phyloP scores from a whole-genome alignment of 2,329 filamentous ascomycete species.

The Hymenoscyphus salicellus region DNA sequence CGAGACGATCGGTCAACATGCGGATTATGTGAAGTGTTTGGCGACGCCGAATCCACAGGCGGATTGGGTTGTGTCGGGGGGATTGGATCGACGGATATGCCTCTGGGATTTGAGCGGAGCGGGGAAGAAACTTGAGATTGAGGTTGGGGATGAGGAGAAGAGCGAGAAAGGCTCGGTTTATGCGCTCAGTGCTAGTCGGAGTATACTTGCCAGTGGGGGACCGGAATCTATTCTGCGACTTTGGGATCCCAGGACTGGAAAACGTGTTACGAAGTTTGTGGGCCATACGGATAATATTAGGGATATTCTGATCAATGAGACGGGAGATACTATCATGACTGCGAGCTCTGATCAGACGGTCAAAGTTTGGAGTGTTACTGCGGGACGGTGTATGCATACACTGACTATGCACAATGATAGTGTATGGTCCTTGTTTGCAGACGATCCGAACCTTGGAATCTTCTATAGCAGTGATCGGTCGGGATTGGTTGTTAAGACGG shows the following conservation, averaged over 20 bases:
- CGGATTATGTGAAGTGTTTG: constrained; percentile 94
- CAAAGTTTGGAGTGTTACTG: constrained; percentile 96
- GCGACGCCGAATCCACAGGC: constrained; percentile 69
- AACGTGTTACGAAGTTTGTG: constrained; percentile 91
- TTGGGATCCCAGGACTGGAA: constrained; percentile 86
- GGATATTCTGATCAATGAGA: constrained; percentile 82
- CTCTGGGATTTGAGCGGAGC: constrained; percentile 90
- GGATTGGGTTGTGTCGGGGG: constrained; percentile 90
- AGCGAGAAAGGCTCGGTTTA: constrained; percentile 94
- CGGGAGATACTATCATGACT: constrained; percentile 87
- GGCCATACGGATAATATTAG: constrained; percentile 94
- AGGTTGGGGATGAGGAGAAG: constrained; percentile 77
- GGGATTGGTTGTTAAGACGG: constrained; percentile 93
- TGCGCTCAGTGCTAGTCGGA: constrained; percentile 75
- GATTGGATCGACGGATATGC: constrained; percentile 85
- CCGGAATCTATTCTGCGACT: constrained; percentile 90
- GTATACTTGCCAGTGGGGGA: constrained; percentile 84
- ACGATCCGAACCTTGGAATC: constrained; percentile 77
- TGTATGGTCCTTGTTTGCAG: constrained; percentile 92
- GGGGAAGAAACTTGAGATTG: constrained; percentile 83
- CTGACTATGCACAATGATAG: constrained; percentile 99
- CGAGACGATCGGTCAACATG: constrained; percentile 83
- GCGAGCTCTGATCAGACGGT: constrained; percentile 95
- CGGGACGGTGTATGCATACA: constrained; percentile 94
- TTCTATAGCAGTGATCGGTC: constrained; percentile 96